Conservation (phyloP, 305 asterid species). For the Fraxinus xanthoxyloides region DNA sequence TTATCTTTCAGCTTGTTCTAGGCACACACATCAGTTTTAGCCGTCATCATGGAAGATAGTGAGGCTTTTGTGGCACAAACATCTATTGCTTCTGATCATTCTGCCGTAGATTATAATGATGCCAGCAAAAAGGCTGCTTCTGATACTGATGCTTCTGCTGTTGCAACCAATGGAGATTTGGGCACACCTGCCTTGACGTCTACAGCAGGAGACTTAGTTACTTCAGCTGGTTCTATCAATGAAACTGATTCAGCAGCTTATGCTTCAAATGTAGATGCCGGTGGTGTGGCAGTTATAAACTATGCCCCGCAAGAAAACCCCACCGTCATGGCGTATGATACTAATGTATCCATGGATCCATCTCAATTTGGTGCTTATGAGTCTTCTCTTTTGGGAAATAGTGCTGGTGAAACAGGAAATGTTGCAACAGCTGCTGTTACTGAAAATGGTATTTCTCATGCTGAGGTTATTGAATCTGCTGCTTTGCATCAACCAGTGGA, state of each 20-base stretch:
- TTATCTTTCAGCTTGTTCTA: neutral
- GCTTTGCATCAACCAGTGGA: conserved; percentile 58
- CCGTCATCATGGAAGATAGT: conserved; percentile 47
- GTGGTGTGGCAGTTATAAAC: conserved; percentile 19
- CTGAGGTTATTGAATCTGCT: conserved; percentile 53
- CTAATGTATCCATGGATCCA: conserved; percentile 38
- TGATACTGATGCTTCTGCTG: conserved; percentile 20
- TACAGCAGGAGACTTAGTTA: conserved; percentile 30
- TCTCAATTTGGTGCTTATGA: conserved; percentile 46
- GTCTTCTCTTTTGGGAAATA: conserved; percentile 47
- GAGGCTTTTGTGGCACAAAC: conserved; percentile 49
- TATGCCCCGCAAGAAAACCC: conserved; percentile 43
- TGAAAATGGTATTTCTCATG: conserved; percentile 63
- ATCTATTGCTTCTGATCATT: conserved; percentile 31
- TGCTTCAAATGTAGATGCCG: conserved; percentile 30
- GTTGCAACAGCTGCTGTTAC: conserved; percentile 34
- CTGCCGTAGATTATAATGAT: conserved; percentile 36
- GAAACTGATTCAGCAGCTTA: conserved; percentile 28
- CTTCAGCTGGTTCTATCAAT: conserved; percentile 28
- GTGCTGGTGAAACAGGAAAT: conserved; percentile 39
- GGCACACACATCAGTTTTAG: conserved; percentile 17
- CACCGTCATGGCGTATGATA: conserved; percentile 30
- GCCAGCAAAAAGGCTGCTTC: conserved; percentile 24
- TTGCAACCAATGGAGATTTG: conserved; percentile 33
- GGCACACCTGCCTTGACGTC: conserved; percentile 30